phyloP scores from a whole-genome alignment of 768 basidiomycete genomes.

The Calocera cornea region DNA sequence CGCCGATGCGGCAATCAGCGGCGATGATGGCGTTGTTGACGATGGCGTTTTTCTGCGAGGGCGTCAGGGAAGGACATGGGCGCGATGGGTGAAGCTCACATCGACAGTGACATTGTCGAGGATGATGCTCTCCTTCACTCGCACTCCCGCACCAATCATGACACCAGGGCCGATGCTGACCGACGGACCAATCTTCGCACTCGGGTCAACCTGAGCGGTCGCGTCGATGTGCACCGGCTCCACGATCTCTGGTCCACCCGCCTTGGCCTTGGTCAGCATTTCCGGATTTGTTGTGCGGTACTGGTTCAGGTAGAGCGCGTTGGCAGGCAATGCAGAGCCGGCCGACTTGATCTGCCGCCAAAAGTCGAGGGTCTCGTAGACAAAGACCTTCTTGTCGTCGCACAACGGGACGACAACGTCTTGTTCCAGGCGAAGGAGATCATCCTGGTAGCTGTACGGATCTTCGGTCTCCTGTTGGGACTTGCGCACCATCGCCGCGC shows the following conservation, averaged over 20 bases:
- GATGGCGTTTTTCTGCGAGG: conserved; percentile 22
- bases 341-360: conserved; percentile 35
- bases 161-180: conserved; percentile 26
- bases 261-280: conserved; percentile 17
- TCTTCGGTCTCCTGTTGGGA: conserved; percentile 22
- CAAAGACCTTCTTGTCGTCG: conserved; percentile 27
- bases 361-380: conserved; percentile 27
- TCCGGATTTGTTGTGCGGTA: conserved; percentile 27
- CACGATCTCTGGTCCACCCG: conserved; percentile 21
- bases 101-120: conserved; percentile 28
- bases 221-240: conserved; percentile 31
- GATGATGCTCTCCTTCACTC: conserved; percentile 30
- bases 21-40: conserved; percentile 29
- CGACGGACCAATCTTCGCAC: conserved; percentile 32
- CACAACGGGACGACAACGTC: conserved; percentile 33
- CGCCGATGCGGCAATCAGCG: conserved; percentile 29
- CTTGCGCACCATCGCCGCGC: conserved; percentile 30
- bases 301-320: conserved; percentile 27
- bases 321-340: conserved; percentile 32
- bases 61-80: not conserved
- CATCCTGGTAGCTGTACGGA: conserved; percentile 25
- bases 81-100: conserved; percentile 12
- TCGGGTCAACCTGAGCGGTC: conserved; percentile 26
- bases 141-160: conserved; percentile 24
- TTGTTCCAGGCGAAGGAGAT: conserved; percentile 32